Evolutionary conservation across 495 filamentous ascomycete species (phyloP).

Genomic region (Lophium mytilinum): DNA sequence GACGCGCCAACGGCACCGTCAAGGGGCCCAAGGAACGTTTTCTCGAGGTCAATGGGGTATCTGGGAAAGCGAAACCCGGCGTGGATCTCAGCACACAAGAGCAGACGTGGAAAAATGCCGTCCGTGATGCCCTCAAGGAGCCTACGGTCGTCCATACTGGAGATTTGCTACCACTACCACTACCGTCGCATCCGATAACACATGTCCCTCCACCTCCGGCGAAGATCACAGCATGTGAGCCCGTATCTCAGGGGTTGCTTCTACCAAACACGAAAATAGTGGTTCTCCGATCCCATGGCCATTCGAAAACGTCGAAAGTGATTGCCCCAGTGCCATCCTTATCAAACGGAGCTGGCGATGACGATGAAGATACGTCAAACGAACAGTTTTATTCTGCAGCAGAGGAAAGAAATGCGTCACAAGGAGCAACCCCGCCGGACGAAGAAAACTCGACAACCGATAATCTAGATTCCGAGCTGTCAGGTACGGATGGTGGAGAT

Average conservation of each 20-base stretch:
- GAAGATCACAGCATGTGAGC: slow-evolving; percentile 56
- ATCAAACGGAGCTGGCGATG: slow-evolving; percentile 51
- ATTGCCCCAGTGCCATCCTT: slow-evolving; percentile 35
- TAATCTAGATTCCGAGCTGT: slow-evolving; percentile 30
- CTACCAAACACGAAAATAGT: slow-evolving; percentile 60
- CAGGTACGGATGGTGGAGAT: slow-evolving; percentile 31
- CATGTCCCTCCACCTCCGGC: slow-evolving; percentile 74
- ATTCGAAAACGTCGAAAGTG: slow-evolving; percentile 32
- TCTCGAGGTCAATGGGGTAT: slow-evolving; percentile 14
- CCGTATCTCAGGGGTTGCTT: slow-evolving; percentile 78
- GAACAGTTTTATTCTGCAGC: slow-evolving; percentile 85
- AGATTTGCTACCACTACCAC: slow-evolving; percentile 72
- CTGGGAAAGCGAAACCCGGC: background rate
- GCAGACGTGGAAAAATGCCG: slow-evolving; percentile 62
- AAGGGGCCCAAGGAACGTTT: slow-evolving; percentile 27
- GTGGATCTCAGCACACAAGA: slow-evolving; percentile 39
- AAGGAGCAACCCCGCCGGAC: slow-evolving; percentile 45
- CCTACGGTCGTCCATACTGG: slow-evolving; percentile 73
- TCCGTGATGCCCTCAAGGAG: slow-evolving; percentile 62
- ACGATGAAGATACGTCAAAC: slow-evolving; percentile 73
- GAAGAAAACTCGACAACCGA: slow-evolving; percentile 37
- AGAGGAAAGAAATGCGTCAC: slow-evolving; percentile 60
- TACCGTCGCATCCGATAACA: slow-evolving; percentile 82
- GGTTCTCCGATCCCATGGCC: slow-evolving; percentile 49
- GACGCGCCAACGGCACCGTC: slow-evolving; percentile 32